phyloP scores from a whole-genome alignment of 2,329 filamentous ascomycete species.

The Phialophora expanda region DNA sequence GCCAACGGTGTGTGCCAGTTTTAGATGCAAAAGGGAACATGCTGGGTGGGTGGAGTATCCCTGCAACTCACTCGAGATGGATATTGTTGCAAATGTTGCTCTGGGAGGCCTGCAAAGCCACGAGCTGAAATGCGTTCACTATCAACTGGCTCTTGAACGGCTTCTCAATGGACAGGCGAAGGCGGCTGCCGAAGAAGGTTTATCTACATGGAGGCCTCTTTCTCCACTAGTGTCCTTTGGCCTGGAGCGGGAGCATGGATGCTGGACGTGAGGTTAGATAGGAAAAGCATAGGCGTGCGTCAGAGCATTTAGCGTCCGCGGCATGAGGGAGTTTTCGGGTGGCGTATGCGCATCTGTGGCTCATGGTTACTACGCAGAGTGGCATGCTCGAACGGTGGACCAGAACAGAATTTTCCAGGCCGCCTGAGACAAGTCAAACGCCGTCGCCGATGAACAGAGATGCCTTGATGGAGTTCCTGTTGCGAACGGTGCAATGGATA shows the following conservation, averaged over 20 bases:
- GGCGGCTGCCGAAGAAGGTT: conserved; percentile 8
- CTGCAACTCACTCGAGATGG: conserved; percentile 17
- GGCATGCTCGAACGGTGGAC: conserved; percentile 25
- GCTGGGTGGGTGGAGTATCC: conserved; percentile 14
- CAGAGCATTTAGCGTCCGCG: conserved; percentile 11
- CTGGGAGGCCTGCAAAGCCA: neutral
- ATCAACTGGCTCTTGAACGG: conserved; percentile 1
- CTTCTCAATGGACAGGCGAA: neutral
- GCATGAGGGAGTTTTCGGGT: conserved; percentile 27
- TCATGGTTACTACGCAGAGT: conserved; percentile 32
- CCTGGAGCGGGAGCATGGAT: conserved; percentile 4
- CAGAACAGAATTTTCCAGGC: conserved; percentile 10
- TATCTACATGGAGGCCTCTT: neutral
- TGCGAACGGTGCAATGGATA: neutral
- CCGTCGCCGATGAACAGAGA: neutral
- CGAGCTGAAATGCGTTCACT: conserved; percentile 11
- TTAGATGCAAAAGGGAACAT: neutral
- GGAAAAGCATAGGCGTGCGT: conserved; percentile 6
- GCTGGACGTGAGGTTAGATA: conserved; percentile 8
- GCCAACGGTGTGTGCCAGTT: neutral
- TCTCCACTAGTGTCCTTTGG: conserved; percentile 11
- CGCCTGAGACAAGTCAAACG: neutral
- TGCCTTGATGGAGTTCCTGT: conserved; percentile 12
- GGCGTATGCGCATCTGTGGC: conserved; percentile 27
- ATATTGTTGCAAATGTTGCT: conserved; percentile 18